Conservation (phyloP, 768 basidiomycete species). For the Trametes sanguinea region DNA sequence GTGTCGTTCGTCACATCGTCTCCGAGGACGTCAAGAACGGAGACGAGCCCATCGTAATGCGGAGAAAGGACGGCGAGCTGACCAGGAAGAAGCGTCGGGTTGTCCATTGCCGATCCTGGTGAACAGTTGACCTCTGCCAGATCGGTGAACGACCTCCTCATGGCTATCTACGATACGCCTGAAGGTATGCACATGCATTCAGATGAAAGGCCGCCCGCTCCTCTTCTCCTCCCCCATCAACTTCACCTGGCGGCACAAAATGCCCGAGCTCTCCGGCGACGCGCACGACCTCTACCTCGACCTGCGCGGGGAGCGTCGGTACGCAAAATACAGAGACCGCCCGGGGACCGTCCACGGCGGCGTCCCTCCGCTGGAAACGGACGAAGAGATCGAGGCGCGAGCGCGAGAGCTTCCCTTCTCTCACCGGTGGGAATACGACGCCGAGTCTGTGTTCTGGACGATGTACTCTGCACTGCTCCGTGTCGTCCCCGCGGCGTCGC, state of each 20-base stretch:
- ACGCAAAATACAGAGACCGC: background rate
- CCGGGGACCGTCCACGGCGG: background rate
- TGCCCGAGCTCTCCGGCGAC: background rate
- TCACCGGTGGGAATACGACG: slow-evolving; percentile 2
- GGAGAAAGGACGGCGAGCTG: background rate
- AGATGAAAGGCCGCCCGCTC: no score
- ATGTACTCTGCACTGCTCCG: background rate
- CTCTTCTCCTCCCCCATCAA: no score
- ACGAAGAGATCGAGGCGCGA: background rate
- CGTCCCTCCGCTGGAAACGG: background rate
- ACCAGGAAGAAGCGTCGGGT: background rate
- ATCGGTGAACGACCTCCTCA: background rate
- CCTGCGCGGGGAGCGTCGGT: background rate
- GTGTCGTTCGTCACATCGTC: background rate
- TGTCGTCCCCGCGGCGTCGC: background rate
- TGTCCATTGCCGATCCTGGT: background rate
- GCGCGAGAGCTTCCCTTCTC: background rate
- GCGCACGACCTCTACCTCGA: background rate
- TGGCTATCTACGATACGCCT: background rate
- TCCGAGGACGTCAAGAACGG: background rate
- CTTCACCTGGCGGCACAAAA: background rate
- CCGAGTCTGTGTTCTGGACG: slow-evolving; percentile 4
- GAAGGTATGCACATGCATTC: background rate
- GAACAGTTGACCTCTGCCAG: background rate
- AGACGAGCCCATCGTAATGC: background rate